phyloP scores from a whole-genome alignment of 2,329 filamentous ascomycete species.

The Sporothrix brunneoviolacea region DNA sequence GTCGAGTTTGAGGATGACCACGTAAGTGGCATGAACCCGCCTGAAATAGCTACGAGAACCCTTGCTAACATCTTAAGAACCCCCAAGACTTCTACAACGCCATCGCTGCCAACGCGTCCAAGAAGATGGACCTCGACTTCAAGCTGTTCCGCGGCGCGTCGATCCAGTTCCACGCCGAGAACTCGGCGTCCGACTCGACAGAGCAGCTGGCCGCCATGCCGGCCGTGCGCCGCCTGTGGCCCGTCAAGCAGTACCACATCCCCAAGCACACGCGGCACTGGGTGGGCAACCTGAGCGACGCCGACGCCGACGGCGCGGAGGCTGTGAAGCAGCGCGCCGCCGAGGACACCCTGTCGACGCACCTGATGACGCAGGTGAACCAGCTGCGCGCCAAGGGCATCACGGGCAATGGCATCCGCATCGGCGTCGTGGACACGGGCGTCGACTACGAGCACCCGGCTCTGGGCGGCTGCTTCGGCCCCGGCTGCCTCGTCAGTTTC shows the following conservation, averaged over 20 bases:
- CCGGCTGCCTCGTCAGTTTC: slow-evolving; percentile 17
- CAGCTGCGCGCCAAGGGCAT: slow-evolving; percentile 42
- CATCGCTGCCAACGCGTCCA: slow-evolving; percentile 34
- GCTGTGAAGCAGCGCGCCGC: slow-evolving; percentile 25
- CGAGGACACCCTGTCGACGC: slow-evolving; percentile 41
- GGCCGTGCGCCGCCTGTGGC: slow-evolving; percentile 43
- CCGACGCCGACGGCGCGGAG: slow-evolving; percentile 21
- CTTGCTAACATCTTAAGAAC: no score
- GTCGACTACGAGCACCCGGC: slow-evolving; percentile 15
- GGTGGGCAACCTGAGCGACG: slow-evolving; percentile 29
- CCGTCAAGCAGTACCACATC: slow-evolving; percentile 38
- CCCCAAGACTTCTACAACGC: slow-evolving; percentile 32
- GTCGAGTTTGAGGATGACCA: slow-evolving; percentile 46
- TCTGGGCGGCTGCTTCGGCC: slow-evolving; percentile 31
- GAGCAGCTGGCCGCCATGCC: slow-evolving; percentile 35
- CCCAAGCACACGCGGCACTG: slow-evolving; percentile 40
- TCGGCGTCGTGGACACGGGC: slow-evolving; percentile 48
- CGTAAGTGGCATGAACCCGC: no score
- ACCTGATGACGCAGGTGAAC: slow-evolving; percentile 51
- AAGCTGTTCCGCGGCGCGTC: slow-evolving; percentile 49
- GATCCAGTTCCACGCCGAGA: slow-evolving; percentile 42
- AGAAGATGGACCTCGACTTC: slow-evolving; percentile 43
- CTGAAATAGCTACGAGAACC: no score
- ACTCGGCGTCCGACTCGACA: slow-evolving; percentile 34
- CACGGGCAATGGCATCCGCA: slow-evolving; percentile 45